Base-by-base conservation (phyloP, 352 stramenopile genomes). In the Phytopythium oedochilum region DNA sequence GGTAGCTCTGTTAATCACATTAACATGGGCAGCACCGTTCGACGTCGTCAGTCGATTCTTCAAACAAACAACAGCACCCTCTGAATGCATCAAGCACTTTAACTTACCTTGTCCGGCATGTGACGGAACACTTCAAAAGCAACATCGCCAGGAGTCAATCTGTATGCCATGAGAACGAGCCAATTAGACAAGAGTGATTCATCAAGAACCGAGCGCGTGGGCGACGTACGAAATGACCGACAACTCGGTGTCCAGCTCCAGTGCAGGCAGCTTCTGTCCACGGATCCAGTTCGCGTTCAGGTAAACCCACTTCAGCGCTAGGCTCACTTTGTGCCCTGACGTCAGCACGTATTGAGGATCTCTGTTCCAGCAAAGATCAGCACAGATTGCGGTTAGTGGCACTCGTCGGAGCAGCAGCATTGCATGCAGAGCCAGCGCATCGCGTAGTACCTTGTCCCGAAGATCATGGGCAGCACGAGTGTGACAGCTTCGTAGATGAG, bases 251-350 rank as follows among this genome's bases (percentile, higher is more conserved):
- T 20, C 46, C 22, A 51, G 46, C 38, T 70, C 61, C 42, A 92
- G 59, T n/a, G 63, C 60, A 20, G 71, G 61, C 2, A 95, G 61
- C 22, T 73, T 72, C 55, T 89, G 83, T 14, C 65, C 72, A 11
- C 85, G 79, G 60, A 95, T 93, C 85, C 85, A 95, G 26, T 89
- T 75, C 3, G 85, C 83, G 43, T 95, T 95, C 11, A 95, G 43
- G 52, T 90, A 93, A 1, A 93, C 85, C 85, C 85, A 95, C 51
- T 93, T 92, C n/a, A 93, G 61, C 12, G 81, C 80, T 31, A 79
- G 83, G 60, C 78, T 95, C 35, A 87, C 66, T 44, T 73, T 75
- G 45, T 73, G 82, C 22, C 73, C 73, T 44, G 83, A 89, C 3
- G 75, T 80, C 9, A 95, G 65, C 2, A 93, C 68, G 53, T 86